Evolutionary conservation across 177 flowering plant species (phyloP).

Genomic region (Telopea speciosissima): DNA sequence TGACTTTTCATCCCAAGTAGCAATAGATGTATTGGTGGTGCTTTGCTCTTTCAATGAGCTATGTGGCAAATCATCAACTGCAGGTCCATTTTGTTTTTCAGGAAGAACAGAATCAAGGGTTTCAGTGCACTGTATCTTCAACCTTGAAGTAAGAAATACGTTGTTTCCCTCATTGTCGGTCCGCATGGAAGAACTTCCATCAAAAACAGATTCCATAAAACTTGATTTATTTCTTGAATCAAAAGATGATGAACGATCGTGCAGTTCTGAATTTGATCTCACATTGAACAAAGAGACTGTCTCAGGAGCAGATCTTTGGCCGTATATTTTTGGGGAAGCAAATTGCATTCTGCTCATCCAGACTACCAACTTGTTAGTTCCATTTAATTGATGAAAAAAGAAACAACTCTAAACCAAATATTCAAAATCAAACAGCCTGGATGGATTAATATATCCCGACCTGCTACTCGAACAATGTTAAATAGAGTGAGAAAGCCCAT

Average conservation of each 20-base stretch:
- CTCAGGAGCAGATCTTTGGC: constrained; percentile 33
- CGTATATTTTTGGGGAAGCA: constrained; percentile 28
- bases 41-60: constrained; percentile 24
- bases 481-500: no score
- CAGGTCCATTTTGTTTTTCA: constrained; percentile 20
- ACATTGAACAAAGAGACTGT: constrained; percentile 31
- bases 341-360: constrained; percentile 43
- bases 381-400: not conserved
- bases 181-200: constrained; percentile 20
- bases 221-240: constrained; percentile 42
- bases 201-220: constrained; percentile 40
- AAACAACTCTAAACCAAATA: not conserved
- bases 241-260: constrained; percentile 35
- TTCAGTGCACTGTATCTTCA: constrained; percentile 25
- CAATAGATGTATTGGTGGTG: constrained; percentile 35
- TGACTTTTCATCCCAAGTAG: constrained; percentile 75
- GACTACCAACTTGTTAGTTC: constrained; percentile 9
- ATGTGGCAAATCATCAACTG: constrained; percentile 25
- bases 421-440: not conserved
- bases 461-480: constrained; percentile 25
- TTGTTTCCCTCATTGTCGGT: constrained; percentile 30
- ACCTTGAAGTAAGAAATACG: constrained; percentile 25
- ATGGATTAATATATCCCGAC: constrained; percentile 42
- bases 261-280: constrained; percentile 34
- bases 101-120: constrained; percentile 19